These are phyloP conservation scores for Physaria fendleri DNA, from an alignment of 345 rosid species.

Conservation along the genomic window DNA sequence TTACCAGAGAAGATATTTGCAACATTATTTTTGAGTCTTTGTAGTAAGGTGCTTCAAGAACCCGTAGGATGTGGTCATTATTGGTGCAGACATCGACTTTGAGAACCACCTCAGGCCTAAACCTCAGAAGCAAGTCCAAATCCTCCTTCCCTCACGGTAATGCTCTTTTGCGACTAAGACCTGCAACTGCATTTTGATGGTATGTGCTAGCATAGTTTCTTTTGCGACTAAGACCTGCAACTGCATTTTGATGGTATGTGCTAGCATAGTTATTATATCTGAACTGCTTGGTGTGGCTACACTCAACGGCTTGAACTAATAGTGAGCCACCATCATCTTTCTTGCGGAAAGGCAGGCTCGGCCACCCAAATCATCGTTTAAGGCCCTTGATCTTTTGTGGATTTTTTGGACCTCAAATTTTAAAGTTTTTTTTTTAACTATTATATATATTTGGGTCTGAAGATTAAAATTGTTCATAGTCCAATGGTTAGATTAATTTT, in stretches of 20 bases:
- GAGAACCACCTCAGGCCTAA: slow-evolving; percentile 95
- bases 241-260: too few species aligned
- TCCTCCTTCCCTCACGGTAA: slow-evolving; percentile 77
- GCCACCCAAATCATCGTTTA: too few species aligned
- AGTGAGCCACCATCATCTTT: slow-evolving; percentile 34
- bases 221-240: too few species aligned
- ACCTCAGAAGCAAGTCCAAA: slow-evolving; percentile 73
- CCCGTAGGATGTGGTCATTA: slow-evolving; percentile 87
- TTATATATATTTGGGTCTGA: too few species aligned
- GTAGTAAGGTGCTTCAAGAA: slow-evolving; percentile 67
- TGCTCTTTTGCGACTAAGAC: slow-evolving; percentile 68
- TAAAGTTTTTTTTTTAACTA: too few species aligned
- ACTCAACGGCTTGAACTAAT: slow-evolving; percentile 59
- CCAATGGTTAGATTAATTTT: too few species aligned
- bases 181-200: slow-evolving; percentile 78
- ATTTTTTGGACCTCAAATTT: too few species aligned
- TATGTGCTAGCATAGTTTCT: slow-evolving; percentile 87
- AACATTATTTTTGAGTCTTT: slow-evolving; percentile 36
- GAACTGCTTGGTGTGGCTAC: slow-evolving; percentile 87
- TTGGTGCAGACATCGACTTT: slow-evolving; percentile 83
- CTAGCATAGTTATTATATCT: slow-evolving; percentile 62
- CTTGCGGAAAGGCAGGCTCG: too few species aligned
- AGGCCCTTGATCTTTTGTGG: too few species aligned
- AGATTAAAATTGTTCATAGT: too few species aligned
- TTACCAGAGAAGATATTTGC: background rate